phyloP scores from a whole-genome alignment of 192 early-diverging fungal genomes.

The Neocallimastix lanati region DNA sequence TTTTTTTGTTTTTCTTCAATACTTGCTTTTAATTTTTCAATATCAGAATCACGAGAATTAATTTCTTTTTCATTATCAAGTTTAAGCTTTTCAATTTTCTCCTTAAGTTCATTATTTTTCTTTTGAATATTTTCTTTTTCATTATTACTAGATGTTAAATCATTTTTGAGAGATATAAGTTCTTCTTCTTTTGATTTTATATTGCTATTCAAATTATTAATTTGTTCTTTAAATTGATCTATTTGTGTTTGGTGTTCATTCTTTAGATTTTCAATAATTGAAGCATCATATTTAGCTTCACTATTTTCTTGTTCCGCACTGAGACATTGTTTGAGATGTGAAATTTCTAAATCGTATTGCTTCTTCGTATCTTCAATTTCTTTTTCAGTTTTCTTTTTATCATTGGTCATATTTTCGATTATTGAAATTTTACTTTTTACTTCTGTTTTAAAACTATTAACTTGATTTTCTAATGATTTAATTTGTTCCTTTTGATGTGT shows the following conservation, averaged over 20 bases:
- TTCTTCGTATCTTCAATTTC: background rate
- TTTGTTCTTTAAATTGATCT: background rate
- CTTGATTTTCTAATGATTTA: background rate
- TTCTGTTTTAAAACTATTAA: background rate
- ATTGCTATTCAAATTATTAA: background rate
- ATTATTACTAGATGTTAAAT: background rate
- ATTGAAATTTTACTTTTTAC: background rate
- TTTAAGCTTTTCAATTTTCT: background rate
- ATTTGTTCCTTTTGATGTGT: background rate
- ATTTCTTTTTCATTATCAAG: background rate
- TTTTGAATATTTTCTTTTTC: background rate
- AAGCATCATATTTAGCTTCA: background rate
- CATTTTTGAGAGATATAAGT: background rate
- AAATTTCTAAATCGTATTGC: background rate
- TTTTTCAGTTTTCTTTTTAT: background rate
- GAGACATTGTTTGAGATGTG: background rate
- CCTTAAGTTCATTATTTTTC: background rate
- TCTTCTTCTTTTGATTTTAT: background rate
- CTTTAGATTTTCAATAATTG: background rate
- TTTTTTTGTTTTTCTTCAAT: background rate
- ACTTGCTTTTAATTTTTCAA: background rate
- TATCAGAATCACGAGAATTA: background rate
- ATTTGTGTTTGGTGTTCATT: background rate
- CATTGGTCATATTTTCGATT: background rate
- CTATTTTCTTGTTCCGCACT: background rate